Evolutionary conservation across 1,284 basidiomycete species (phyloP), one percentile per base, ranked within the genome.

Genomic region (Blastosporella zonata): DNA sequence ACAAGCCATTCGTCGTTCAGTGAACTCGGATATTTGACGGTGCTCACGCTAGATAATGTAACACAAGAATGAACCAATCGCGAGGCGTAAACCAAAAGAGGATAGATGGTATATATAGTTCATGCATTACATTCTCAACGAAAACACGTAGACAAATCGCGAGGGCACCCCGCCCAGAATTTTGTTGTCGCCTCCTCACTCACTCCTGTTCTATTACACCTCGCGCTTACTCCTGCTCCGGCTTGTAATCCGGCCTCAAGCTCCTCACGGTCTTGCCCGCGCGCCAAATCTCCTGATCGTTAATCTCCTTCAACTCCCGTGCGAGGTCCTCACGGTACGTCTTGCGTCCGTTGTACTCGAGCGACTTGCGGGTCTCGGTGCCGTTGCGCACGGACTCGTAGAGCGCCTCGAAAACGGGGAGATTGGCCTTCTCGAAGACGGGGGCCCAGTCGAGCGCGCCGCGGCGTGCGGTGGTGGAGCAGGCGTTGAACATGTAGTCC

Each of bases 361-460:
- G 84, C 41, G 93, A 88, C 67, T 96, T 94, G 68, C 93, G 87
- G 42, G 97, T 99, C 81, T 99, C 97, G 25, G 90, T 90, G 53
- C 97, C 97, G 67, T 98, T 85, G 67, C 77, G 81, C 61, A 99
- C 97, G 66, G 89, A 91, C 77, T 93, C 79, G 77, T 99, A 99
- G 36, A 99, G 86, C 63, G 82, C 69, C 75, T 98, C 93, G 68
- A 99, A 98, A 61, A 99, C 79, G 56, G 96, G 95, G 50, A 86
- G 66, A 78, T 95, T 96, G 56, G 93, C 84, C 73, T 90, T 85
- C 73, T 97, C 91, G 71, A 98, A 98, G 69, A 93, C 77, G 60
- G 95, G 95, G n/a, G 96, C 95, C 97, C 97, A 99, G 81, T 99
- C 97, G 50, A 97, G 88, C 39, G 95, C 95, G 66, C 96, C 97